Evolutionary conservation across 192 early-diverging fungal genomes (phyloP).

Genomic region (Coemansia sp.): DNA sequence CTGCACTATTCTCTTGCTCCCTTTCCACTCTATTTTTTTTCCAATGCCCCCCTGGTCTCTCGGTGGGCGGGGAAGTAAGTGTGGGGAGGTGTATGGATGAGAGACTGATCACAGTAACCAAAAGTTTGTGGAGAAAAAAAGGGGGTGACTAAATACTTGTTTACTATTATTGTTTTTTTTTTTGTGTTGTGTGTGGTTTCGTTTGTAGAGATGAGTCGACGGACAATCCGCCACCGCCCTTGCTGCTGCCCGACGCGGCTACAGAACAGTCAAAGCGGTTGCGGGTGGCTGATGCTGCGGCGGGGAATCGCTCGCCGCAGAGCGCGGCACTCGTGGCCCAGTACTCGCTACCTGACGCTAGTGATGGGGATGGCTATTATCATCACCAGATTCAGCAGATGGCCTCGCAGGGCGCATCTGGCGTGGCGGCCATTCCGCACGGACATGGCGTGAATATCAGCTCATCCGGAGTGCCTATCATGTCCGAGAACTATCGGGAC

Average conservation of each 20-base stretch:
- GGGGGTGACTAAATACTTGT: background rate
- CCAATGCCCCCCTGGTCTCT: background rate
- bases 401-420: background rate
- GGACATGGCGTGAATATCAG: conserved; percentile 48
- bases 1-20: conserved; percentile 12
- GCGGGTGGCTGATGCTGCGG: background rate
- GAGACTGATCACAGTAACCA: background rate
- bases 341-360: conserved; percentile 27
- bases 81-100: background rate
- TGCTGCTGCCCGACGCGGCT: background rate
- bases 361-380: background rate
- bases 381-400: conserved; percentile 1
- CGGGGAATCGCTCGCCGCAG: conserved; percentile 33
- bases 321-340: conserved; percentile 47
- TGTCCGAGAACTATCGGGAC: conserved; percentile 35
- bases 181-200: background rate
- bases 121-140: background rate
- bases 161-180: conserved; percentile 3
- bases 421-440: conserved; percentile 28
- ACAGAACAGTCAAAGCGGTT: background rate
- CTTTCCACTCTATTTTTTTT: background rate
- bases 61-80: too few species aligned
- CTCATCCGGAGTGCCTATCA: conserved; percentile 23
- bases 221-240: background rate
- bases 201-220: conserved; percentile 15